phyloP scores from a whole-genome alignment of 768 basidiomycete genomes.

The Podaxis rugospora region DNA sequence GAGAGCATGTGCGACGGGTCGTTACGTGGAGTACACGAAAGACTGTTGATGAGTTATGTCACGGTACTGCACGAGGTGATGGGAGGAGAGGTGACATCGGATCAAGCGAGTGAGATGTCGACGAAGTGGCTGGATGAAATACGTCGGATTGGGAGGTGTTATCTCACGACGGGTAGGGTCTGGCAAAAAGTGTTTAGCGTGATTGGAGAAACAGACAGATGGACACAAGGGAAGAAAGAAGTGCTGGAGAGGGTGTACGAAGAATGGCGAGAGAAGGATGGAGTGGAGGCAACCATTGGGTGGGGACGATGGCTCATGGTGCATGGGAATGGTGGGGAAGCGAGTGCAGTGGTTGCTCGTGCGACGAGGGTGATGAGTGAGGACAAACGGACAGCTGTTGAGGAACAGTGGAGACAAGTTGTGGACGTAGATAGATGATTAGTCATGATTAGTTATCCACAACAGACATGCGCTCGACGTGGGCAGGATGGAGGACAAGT shows the following conservation, averaged over 20 bases:
- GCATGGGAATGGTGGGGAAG: slow-evolving; percentile 36
- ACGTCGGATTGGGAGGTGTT: slow-evolving; percentile 35
- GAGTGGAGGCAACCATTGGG: slow-evolving; percentile 31
- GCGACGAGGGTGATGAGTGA: slow-evolving; percentile 22
- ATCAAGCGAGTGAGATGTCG: slow-evolving; percentile 20
- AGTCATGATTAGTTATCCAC: slow-evolving; percentile 11
- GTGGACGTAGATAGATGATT: slow-evolving; percentile 9
- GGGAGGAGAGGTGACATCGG: slow-evolving; percentile 20
- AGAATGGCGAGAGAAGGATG: slow-evolving; percentile 37
- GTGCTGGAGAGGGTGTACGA: slow-evolving; percentile 33
- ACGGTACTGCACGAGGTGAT: slow-evolving; percentile 24
- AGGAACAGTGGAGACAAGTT: slow-evolving; percentile 27
- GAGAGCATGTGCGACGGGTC: slow-evolving; percentile 42
- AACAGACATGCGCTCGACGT: background rate
- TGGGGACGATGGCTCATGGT: slow-evolving; percentile 47
- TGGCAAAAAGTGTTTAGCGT: slow-evolving; percentile 40
- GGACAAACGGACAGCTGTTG: slow-evolving; percentile 27
- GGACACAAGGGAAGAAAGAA: slow-evolving; percentile 20
- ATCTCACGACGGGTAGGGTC: slow-evolving; percentile 37
- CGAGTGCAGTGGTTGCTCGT: slow-evolving; percentile 30
- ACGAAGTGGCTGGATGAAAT: slow-evolving; percentile 25
- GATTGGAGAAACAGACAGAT: slow-evolving; percentile 19
- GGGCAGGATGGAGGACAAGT: background rate
- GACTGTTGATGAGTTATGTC: slow-evolving; percentile 42
- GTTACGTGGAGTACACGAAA: slow-evolving; percentile 38